Evolutionary conservation across 2,329 filamentous ascomycete species (phyloP), one percentile per base, ranked within the genome.

Genomic region (Elsinoe perseae): DNA sequence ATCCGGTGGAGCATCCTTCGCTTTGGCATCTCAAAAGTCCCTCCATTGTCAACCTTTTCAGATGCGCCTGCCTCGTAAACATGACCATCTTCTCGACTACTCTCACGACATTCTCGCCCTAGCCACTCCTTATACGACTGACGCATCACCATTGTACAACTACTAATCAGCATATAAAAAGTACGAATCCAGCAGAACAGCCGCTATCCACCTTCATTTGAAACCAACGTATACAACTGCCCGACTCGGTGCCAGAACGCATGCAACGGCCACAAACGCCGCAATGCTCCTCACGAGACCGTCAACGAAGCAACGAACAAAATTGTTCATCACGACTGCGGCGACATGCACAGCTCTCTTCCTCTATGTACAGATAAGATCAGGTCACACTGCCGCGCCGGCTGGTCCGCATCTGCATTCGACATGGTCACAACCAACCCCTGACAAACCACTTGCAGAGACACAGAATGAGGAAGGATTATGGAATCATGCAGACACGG

Each of bases 311-410:
- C 28, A 52, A 14, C 48, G 48, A 18, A 52, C 48, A 6, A 52
- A 52, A 36, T 23, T 32, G 18, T 52, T 32, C 21, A 23, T 52
- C 25, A 38, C 30, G 6, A n/a, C 30, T 36, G 48, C 48, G 2
- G 48, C 48, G 9, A 52, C 48, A 34, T 38, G 25, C 23, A 36
- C 48, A 25, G 32, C 20, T 25, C 48, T 52, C 21, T 52, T 52
- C 27, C 48, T 52, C 10, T 52, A 52, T 52, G 48, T 52, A 34
- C 48, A 52, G 48, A 52, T 52, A 52, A 52, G 48, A 52, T 52
- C 48, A 28, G 28, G 48, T 52, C 48, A 52, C 30, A 36, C n/a
- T 25, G 28, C 28, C 16, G 28, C 48, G 16, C 48, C 48, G 30
- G 28, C 48, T 38, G 48, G 48, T 18, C 48, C 48, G 25, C 48